Evolutionary conservation across 1,284 basidiomycete species (phyloP).

Genomic region (Boletus sp.): DNA sequence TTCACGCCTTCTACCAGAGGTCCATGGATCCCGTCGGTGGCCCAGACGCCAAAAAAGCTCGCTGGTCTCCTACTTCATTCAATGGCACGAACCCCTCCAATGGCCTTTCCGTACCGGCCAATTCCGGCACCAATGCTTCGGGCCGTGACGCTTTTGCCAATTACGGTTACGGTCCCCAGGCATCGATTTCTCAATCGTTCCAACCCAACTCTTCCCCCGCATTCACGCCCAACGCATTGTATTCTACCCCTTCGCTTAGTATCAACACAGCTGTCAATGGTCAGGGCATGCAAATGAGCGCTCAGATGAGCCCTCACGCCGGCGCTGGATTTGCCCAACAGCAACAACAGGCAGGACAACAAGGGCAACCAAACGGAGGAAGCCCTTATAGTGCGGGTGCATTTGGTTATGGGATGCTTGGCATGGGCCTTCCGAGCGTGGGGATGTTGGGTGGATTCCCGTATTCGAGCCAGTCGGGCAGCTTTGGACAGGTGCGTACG

Average conservation of each 20-base stretch:
- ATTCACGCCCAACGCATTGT: constrained; percentile 47
- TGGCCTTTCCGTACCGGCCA: constrained; percentile 28
- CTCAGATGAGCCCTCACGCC: constrained; percentile 63
- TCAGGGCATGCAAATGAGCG: constrained; percentile 41
- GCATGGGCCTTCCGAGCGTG: constrained; percentile 69
- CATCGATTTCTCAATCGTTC: constrained; percentile 52
- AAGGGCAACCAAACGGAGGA: constrained; percentile 37
- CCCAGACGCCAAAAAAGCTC: constrained; percentile 81
- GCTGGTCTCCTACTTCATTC: constrained; percentile 74
- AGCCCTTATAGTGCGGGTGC: constrained; percentile 47
- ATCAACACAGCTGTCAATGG: constrained; percentile 60
- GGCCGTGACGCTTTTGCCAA: constrained; percentile 71
- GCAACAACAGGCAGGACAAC: constrained; percentile 41
- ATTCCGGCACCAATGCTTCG: constrained; percentile 35
- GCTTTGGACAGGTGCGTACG: constrained; percentile 57
- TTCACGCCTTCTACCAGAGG: constrained; percentile 41
- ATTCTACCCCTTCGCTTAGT: constrained; percentile 65
- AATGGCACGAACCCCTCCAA: constrained; percentile 38
- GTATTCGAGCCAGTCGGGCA: constrained; percentile 65
- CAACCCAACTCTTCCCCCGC: constrained; percentile 44
- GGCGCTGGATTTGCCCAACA: constrained; percentile 44
- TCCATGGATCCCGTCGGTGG: constrained; percentile 77
- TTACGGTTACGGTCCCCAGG: constrained; percentile 78
- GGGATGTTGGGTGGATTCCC: constrained; percentile 65
- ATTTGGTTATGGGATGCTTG: constrained; percentile 68